Percentiles rank a stretch among this genome's conserved stretches.
Evolutionary conservation across 1,284 basidiomycete species (phyloP).

Genomic region (Sutorius eximius): DNA sequence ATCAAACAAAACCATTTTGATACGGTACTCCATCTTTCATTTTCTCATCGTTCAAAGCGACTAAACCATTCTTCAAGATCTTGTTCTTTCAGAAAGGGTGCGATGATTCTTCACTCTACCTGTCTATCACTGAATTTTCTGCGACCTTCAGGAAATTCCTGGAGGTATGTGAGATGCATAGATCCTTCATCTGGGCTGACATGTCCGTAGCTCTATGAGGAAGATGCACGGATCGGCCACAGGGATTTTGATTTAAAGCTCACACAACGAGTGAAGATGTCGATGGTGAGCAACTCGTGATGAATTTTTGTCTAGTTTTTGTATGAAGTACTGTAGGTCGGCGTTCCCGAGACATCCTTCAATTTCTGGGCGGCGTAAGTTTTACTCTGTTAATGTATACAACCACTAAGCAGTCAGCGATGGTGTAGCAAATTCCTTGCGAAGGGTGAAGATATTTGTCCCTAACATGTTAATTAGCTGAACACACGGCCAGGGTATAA

Average conservation of each 20-base stretch:
- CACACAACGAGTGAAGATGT: constrained; percentile 95
- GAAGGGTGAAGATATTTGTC: constrained; percentile 51
- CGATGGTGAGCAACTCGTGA: constrained; percentile 66
- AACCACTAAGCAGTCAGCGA: constrained; percentile 1
- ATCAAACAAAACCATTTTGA: constrained; percentile 96
- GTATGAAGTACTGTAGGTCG: constrained; percentile 57
- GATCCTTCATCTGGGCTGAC: constrained; percentile 6
- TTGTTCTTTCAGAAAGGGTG: constrained; percentile 98
- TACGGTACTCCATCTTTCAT: constrained; percentile 49
- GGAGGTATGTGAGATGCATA: constrained; percentile 44
- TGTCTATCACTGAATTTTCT: neutral
- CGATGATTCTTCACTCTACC: constrained; percentile 25
- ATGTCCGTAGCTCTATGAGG: constrained; percentile 80
- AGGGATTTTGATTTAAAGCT: constrained; percentile 92
- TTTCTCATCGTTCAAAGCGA: neutral
- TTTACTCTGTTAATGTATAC: constrained; percentile 2
- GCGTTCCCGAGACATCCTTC: constrained; percentile 94
- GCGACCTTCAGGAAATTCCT: constrained; percentile 57
- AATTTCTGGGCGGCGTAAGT: constrained; percentile 89
- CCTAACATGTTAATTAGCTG: neutral
- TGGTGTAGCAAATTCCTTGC: constrained; percentile 70
- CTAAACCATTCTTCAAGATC: constrained; percentile 47
- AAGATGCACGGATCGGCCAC: constrained; percentile 89
- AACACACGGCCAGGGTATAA: constrained; percentile 74
- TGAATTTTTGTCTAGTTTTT: constrained; percentile 1